Conservation (phyloP, 805 yeast species). For the Diddensiella caesifluorescens region DNA sequence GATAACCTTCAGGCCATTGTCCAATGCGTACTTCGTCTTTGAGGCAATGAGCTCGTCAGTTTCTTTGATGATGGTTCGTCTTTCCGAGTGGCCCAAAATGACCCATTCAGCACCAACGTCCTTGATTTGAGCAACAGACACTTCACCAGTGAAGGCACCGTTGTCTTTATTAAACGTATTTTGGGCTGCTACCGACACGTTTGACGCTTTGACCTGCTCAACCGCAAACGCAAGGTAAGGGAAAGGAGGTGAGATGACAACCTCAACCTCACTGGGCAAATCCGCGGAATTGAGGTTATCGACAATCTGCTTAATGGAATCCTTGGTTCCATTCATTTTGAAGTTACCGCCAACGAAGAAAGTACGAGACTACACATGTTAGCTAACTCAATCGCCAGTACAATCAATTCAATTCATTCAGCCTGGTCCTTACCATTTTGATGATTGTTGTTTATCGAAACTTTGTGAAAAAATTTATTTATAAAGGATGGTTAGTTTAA, state of each 20-base stretch:
- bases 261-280: slow-evolving; percentile 76
- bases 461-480: no score
- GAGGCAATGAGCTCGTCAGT: slow-evolving; percentile 85
- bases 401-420: no score
- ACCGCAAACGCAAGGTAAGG: slow-evolving; percentile 81
- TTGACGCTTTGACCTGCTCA: slow-evolving; percentile 56
- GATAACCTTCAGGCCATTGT: slow-evolving; percentile 82
- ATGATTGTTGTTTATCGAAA: no score
- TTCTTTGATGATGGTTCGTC: slow-evolving; percentile 91
- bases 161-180: slow-evolving; percentile 80
- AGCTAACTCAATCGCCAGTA: neutral
- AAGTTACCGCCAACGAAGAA: slow-evolving; percentile 99
- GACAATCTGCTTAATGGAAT: slow-evolving; percentile 76
- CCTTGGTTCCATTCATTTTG: slow-evolving; percentile 94
- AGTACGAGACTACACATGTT: slow-evolving; percentile 71
- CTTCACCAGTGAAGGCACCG: slow-evolving; percentile 98
- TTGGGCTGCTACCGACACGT: slow-evolving; percentile 83
- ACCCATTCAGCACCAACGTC: slow-evolving; percentile 95
- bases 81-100: slow-evolving; percentile 96
- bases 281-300: slow-evolving; percentile 75
- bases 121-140: slow-evolving; percentile 79
- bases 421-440: no score
- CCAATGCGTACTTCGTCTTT: slow-evolving; percentile 91
- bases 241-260: slow-evolving; percentile 94
- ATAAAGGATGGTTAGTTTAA: no score